These are phyloP conservation scores for Podaxis sp. DNA, from an alignment of 768 basidiomycete species.

Conservation along the genomic window DNA sequence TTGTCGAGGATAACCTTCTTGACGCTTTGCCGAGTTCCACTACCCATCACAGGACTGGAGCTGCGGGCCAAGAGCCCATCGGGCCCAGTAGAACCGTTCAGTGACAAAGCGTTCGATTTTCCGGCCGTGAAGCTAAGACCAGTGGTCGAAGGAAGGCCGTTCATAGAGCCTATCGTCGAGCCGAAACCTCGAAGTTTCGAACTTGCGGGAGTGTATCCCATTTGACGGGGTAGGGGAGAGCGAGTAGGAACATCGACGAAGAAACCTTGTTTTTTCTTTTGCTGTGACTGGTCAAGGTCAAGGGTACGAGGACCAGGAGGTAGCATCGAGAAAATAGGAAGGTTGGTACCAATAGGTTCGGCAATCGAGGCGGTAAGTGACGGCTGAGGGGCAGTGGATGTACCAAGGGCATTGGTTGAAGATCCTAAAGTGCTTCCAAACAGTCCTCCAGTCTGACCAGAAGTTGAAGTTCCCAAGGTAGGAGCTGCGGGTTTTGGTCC, in stretches of 20 bases:
- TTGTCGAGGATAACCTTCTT: conserved; percentile 92
- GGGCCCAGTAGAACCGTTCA: conserved; percentile 44
- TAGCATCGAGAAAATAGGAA: conserved; percentile 75
- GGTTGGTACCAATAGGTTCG: conserved; percentile 72
- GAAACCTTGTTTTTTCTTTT: conserved; percentile 76
- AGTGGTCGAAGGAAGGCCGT: conserved; percentile 33
- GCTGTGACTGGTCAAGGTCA: conserved; percentile 52
- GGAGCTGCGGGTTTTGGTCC: conserved; percentile 51
- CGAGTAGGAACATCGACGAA: conserved; percentile 76
- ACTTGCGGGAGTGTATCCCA: conserved; percentile 65
- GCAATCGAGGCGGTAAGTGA: conserved; percentile 83
- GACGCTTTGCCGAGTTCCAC: conserved; percentile 73
- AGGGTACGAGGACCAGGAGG: conserved; percentile 67
- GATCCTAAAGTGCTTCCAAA: conserved; percentile 38
- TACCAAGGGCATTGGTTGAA: conserved; percentile 31
- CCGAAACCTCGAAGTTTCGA: conserved; percentile 75
- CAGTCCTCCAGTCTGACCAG: conserved; percentile 37
- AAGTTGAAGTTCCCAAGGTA: conserved; percentile 30
- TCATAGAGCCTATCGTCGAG: conserved; percentile 37
- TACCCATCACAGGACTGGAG: conserved; percentile 64
- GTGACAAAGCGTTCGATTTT: conserved; percentile 52
- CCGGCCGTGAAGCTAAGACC: conserved; percentile 49
- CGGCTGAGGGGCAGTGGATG: conserved; percentile 45
- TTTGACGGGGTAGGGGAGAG: conserved; percentile 62
- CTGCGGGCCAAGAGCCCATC: conserved; percentile 63